Base-by-base conservation (phyloP, 1,284 basidiomycete species). In the Peniophora sp. region DNA sequence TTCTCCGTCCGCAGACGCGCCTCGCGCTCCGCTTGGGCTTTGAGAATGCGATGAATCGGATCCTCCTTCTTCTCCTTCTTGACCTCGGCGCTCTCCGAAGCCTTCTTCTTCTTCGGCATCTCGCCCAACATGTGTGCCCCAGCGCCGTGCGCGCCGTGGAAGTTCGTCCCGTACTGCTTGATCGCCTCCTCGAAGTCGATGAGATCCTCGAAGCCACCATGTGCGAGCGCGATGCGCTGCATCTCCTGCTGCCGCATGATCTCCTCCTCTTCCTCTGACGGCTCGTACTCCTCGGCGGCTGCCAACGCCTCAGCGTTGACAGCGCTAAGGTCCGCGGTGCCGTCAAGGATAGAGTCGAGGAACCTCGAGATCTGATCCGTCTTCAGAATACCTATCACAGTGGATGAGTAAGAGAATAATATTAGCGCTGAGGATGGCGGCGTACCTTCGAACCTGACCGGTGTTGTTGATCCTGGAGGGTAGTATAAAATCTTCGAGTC, bases 401-500 rank as follows among this genome's bases (percentile, higher is more conserved):
- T 41, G 38, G 35, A 8, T 17, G 19, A 23, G 25, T n/a, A 14
- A 17, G 45, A 47, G 3, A 27, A 12, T 3, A 24, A 25, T 12
- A 27, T 3, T 3, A 23, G 44, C 17, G 22, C 14, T 22, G 25
- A 20, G 27, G 12, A 12, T 32, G 6, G 27, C 27, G 6, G 36
- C 44, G 19, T 47, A 84, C 86, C 87, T 65, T 83, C 69, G 58
- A 83, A 89, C 50, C 72, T 66, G 22, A 81, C 62, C 6, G 77
- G 75, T 2, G 69, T 71, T 3, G 65, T 76, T 17, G 77, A 78
- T 5, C 79, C 83, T 2, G 73, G 65, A 14, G 79, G 75, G 61
- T 85, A 89, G 19, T 88, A 61, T 10, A 89, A 65, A 25, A 90
- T 75, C 58, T 85, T 87, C 5, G 79, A 71, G 35, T 75, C 72